phyloP scores from a whole-genome alignment of 1,284 basidiomycete genomes.

The Heterobasidion parviporum region DNA sequence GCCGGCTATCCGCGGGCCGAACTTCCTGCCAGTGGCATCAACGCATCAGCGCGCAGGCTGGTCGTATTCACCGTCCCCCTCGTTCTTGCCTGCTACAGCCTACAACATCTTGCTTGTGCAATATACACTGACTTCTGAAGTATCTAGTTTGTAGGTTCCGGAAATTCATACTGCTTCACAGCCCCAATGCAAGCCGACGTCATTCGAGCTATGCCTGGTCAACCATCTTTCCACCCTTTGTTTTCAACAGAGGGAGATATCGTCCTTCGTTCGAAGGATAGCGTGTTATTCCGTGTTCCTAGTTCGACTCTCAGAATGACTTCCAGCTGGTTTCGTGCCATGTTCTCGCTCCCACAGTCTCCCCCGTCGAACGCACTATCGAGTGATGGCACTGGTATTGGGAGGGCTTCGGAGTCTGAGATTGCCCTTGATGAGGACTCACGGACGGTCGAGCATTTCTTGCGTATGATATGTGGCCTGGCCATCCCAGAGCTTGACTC shows the following conservation, averaged over 20 bases:
- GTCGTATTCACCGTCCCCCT: no score
- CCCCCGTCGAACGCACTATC: not conserved
- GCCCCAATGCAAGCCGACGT: not conserved
- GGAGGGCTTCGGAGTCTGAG: conserved; percentile 8
- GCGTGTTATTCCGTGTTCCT: conserved; percentile 46
- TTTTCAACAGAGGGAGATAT: conserved; percentile 43
- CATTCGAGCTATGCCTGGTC: not conserved
- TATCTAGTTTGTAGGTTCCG: not conserved
- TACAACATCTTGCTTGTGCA: no score
- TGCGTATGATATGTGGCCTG: conserved; percentile 53
- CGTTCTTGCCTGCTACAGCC: no score
- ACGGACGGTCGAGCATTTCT: conserved; percentile 40
- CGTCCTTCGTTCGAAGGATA: conserved; percentile 34
- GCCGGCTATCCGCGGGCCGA: no score
- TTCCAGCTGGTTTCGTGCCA: conserved; percentile 51
- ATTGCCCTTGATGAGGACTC: conserved; percentile 52
- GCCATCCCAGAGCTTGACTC: conserved; percentile 33
- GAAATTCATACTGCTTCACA: no score
- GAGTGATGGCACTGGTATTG: conserved; percentile 19
- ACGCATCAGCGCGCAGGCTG: no score
- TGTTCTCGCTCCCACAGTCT: conserved; percentile 50
- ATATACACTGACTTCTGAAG: not conserved
- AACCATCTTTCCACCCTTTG: conserved; percentile 26
- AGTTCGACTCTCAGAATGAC: conserved; percentile 52
- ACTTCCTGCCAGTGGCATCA: no score